Evolutionary conservation across 139 green algal genomes (phyloP).

Genomic region (Mesostigma viride): DNA sequence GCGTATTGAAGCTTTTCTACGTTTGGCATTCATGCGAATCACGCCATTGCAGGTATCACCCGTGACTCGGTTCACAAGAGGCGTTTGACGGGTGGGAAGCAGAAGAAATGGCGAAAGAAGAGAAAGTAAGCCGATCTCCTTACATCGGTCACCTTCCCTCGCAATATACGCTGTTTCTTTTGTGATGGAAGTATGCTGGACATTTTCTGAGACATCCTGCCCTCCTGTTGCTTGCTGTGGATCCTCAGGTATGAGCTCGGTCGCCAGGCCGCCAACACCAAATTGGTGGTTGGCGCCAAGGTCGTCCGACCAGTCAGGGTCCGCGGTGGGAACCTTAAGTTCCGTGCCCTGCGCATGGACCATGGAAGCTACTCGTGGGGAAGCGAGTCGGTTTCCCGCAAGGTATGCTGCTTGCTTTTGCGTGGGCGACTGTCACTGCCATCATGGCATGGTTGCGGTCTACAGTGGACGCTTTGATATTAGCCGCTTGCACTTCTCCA

Average conservation of each 20-base stretch:
- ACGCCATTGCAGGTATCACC: constrained; percentile 96
- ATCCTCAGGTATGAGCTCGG: constrained; percentile 88
- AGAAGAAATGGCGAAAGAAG: constrained; percentile 96
- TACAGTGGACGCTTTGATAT: too few species aligned
- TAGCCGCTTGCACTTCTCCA: too few species aligned
- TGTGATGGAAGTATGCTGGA: not conserved
- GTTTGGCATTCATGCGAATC: too few species aligned
- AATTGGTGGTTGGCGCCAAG: constrained; percentile 74
- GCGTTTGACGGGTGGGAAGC: constrained; percentile 83
- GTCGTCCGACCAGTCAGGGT: constrained; percentile 77
- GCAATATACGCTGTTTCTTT: constrained; percentile 13
- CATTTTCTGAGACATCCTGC: not conserved
- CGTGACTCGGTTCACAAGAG: constrained; percentile 95
- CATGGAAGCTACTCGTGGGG: constrained; percentile 92
- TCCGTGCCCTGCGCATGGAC: constrained; percentile 93
- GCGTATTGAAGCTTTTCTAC: too few species aligned
- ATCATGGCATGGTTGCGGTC: too few species aligned
- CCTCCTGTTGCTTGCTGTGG: not conserved
- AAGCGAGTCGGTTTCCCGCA: constrained; percentile 75
- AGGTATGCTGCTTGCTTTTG: constrained; percentile 31
- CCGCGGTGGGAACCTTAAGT: constrained; percentile 94
- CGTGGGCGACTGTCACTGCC: not conserved
- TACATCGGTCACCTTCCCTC: too few species aligned
- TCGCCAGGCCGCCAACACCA: constrained; percentile 86
- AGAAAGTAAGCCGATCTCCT: constrained; percentile 72